A percentile compares a stretch with the other conserved stretches of the same genome.
phyloP scores from a whole-genome alignment of 208 protist species.

The Leishmania turanica region DNA sequence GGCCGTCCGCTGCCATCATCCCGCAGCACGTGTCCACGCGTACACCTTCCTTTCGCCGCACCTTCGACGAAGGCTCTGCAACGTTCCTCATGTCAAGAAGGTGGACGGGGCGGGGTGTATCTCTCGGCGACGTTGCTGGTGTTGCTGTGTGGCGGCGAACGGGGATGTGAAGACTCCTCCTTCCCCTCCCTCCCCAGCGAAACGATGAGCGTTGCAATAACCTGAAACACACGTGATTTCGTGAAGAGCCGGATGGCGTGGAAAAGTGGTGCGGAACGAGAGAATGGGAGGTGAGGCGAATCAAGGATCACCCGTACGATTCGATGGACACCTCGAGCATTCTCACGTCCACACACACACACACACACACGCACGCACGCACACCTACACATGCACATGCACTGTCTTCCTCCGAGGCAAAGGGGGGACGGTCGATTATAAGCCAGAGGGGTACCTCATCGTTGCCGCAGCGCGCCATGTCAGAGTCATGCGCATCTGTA shows the following conservation, averaged over 20 bases:
- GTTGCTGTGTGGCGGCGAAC: neutral
- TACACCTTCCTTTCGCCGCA: neutral
- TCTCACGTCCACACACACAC: neutral
- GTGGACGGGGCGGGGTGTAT: too few relatives aligned
- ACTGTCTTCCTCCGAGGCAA: neutral
- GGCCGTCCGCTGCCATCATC: neutral
- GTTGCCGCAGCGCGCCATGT: neutral
- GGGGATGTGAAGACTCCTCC: neutral
- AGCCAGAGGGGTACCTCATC: neutral
- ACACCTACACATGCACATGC: neutral
- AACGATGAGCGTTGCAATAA: neutral
- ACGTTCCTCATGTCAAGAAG: too few relatives aligned
- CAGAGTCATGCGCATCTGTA: neutral
- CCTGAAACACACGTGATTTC: neutral
- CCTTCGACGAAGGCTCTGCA: too few relatives aligned
- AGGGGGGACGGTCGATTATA: neutral
- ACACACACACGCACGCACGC: neutral
- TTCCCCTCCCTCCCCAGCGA: neutral
- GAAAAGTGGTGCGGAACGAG: neutral
- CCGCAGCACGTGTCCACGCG: neutral
- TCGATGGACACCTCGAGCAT: neutral
- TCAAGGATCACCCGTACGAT: neutral
- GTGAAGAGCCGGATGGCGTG: neutral
- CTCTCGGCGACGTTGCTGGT: too few relatives aligned
- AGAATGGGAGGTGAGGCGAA: neutral